phyloP scores from a whole-genome alignment of 257 asterid species.

The Nicotiana tomentosiformis region DNA sequence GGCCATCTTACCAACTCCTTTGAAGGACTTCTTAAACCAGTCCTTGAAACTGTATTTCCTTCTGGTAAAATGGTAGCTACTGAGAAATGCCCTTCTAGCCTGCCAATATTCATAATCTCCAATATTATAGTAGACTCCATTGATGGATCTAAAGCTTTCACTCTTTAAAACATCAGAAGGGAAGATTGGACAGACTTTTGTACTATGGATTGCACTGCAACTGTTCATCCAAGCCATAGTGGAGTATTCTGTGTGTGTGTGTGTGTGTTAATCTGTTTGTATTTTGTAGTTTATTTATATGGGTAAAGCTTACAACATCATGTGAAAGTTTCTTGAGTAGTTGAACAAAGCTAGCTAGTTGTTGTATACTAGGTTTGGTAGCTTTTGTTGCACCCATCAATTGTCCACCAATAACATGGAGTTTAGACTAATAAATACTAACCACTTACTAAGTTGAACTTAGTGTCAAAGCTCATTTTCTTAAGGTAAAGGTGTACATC shows the following conservation, averaged over 20 bases:
- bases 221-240: slow-evolving; percentile 2
- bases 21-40: slow-evolving; percentile 17
- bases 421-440: background rate
- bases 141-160: slow-evolving; percentile 3
- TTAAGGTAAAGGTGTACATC: background rate
- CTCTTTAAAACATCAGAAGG: slow-evolving; percentile 19
- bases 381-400: slow-evolving; percentile 28
- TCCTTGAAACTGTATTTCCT: slow-evolving; percentile 17
- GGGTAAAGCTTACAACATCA: background rate
- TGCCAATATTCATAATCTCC: slow-evolving; percentile 31
- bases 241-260: background rate
- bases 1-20: slow-evolving; percentile 9
- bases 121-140: slow-evolving; percentile 5
- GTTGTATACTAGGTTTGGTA: slow-evolving; percentile 19
- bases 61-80: slow-evolving; percentile 32
- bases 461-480: background rate
- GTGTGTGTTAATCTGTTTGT: background rate
- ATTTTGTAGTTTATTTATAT: background rate
- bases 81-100: slow-evolving; percentile 40
- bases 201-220: slow-evolving; percentile 1
- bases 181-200: slow-evolving; percentile 4
- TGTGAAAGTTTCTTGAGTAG: slow-evolving; percentile 13
- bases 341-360: slow-evolving; percentile 17
- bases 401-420: background rate
- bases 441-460: background rate